A percentile compares a stretch with the other conserved stretches of the same genome.
Conservation (phyloP, 1,284 basidiomycete species). For the Peniophora sp. region DNA sequence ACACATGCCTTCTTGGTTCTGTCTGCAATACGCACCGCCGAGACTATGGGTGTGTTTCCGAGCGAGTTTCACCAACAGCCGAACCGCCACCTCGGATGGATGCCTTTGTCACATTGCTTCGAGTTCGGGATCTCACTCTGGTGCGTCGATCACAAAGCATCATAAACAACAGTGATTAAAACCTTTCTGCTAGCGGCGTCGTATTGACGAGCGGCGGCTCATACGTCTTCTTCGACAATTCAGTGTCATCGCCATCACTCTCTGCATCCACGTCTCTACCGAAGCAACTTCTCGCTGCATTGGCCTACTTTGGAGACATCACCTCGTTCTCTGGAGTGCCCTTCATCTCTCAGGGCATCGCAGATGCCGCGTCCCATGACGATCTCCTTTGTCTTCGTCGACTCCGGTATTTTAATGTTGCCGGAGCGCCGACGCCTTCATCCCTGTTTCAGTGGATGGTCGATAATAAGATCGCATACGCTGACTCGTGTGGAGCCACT, state of each 20-base stretch:
- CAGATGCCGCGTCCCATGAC: neutral
- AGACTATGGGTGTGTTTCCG: slow-evolving; percentile 1
- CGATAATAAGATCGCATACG: neutral
- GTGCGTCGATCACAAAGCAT: slow-evolving; percentile 6
- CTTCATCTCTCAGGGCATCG: slow-evolving; percentile 2
- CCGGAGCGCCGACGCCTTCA: slow-evolving; percentile 6
- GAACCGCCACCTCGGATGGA: slow-evolving; percentile 13
- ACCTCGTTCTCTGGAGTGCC: slow-evolving; percentile 9
- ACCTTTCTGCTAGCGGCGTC: slow-evolving; percentile 6
- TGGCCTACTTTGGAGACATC: slow-evolving; percentile 8
- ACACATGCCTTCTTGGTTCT: slow-evolving; percentile 10
- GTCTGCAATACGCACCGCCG: neutral
- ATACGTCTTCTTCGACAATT: slow-evolving; percentile 11
- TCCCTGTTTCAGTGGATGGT: slow-evolving; percentile 6
- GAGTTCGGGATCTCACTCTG: slow-evolving; percentile 10
- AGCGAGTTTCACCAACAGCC: slow-evolving; percentile 3
- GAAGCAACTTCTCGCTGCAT: slow-evolving; percentile 6
- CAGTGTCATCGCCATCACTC: slow-evolving; percentile 7
- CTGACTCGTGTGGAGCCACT: slow-evolving; percentile 10
- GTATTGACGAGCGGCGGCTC: slow-evolving; percentile 10
- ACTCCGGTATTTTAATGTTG: slow-evolving; percentile 8
- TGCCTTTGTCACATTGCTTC: slow-evolving; percentile 12
- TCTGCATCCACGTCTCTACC: slow-evolving; percentile 4
- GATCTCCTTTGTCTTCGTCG: slow-evolving; percentile 1
- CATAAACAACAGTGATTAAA: too few relatives aligned